Evolutionary conservation across 2,329 filamentous ascomycete species (phyloP).

Genomic region (Aspergillus chevalieri): DNA sequence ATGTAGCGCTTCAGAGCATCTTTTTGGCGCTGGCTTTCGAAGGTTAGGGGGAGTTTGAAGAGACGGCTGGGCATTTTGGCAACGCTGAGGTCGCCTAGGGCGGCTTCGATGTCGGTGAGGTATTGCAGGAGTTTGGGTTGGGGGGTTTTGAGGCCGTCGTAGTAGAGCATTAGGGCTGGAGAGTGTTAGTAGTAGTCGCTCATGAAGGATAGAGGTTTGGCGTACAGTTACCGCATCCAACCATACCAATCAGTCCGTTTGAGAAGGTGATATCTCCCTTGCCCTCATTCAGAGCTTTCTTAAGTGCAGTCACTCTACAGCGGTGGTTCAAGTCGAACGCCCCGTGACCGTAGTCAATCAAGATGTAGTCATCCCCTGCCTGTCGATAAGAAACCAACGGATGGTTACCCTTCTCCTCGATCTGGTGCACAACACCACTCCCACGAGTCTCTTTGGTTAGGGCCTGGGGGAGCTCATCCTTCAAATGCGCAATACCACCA

Average conservation of each 20-base stretch:
- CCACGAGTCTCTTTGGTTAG: constrained; percentile 16
- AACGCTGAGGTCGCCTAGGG: constrained; percentile 34
- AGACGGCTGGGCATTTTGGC: constrained; percentile 39
- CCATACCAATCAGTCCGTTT: constrained; percentile 44
- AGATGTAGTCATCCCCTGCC: constrained; percentile 47
- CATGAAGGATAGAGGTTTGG: not conserved
- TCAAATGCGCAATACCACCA: constrained; percentile 26
- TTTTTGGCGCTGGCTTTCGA: constrained; percentile 33
- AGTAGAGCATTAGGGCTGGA: constrained; percentile 40
- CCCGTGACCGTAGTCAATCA: constrained; percentile 55
- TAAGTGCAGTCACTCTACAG: constrained; percentile 50
- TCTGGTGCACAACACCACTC: constrained; percentile 29
- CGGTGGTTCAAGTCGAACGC: constrained; percentile 53
- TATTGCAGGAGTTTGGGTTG: constrained; percentile 33
- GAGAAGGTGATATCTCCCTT: constrained; percentile 32
- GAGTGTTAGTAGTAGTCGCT: not conserved
- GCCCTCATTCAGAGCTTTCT: constrained; percentile 39
- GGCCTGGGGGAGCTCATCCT: constrained; percentile 16
- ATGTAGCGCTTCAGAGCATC: constrained; percentile 56
- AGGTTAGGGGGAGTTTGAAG: constrained; percentile 42
- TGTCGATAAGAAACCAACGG: constrained; percentile 39
- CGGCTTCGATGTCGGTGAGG: constrained; percentile 32
- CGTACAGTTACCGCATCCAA: constrained; percentile 43
- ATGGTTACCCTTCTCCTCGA: constrained; percentile 28
- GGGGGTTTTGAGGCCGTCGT: constrained; percentile 37